Conservation (phyloP, 2,329 filamentous ascomycete species). For the Leptographium wingfieldii region DNA sequence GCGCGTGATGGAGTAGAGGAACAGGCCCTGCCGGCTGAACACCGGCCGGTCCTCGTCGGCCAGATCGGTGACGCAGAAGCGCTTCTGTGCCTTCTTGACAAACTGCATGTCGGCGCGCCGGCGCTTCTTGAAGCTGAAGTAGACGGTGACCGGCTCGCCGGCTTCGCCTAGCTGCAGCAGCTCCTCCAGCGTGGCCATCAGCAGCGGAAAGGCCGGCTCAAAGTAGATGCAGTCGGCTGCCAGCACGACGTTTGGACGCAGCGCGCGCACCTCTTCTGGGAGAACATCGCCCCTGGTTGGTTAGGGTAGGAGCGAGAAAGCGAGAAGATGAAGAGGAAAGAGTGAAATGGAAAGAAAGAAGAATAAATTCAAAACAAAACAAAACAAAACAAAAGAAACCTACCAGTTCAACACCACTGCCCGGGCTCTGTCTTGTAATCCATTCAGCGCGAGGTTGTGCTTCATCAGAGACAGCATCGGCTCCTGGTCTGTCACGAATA, state of each 20-base stretch:
- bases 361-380: not conserved
- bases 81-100: conserved; percentile 56
- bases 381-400: conserved; percentile 13
- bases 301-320: not conserved
- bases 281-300: conserved; percentile 42
- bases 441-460: conserved; percentile 76
- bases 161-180: conserved; percentile 54
- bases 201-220: conserved; percentile 83
- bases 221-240: conserved; percentile 97
- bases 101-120: conserved; percentile 69
- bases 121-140: conserved; percentile 92
- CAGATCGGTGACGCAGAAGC: conserved; percentile 50
- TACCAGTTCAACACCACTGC: conserved; percentile 73
- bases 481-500: conserved; percentile 70
- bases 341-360: too few species aligned
- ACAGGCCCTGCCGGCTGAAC: conserved; percentile 45
- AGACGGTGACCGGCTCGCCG: conserved; percentile 34
- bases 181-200: conserved; percentile 65
- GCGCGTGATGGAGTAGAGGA: conserved; percentile 45
- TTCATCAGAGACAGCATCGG: conserved; percentile 80
- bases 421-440: conserved; percentile 47
- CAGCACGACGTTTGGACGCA: conserved; percentile 68
- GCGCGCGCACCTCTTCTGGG: conserved; percentile 35
- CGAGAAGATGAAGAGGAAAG: too few species aligned
- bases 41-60: conserved; percentile 45